A percentile compares a stretch with the other conserved stretches of the same genome.
These are phyloP conservation scores for Trypanosoma boissoni DNA, from an alignment of 208 protist species.

Conservation along the genomic window DNA sequence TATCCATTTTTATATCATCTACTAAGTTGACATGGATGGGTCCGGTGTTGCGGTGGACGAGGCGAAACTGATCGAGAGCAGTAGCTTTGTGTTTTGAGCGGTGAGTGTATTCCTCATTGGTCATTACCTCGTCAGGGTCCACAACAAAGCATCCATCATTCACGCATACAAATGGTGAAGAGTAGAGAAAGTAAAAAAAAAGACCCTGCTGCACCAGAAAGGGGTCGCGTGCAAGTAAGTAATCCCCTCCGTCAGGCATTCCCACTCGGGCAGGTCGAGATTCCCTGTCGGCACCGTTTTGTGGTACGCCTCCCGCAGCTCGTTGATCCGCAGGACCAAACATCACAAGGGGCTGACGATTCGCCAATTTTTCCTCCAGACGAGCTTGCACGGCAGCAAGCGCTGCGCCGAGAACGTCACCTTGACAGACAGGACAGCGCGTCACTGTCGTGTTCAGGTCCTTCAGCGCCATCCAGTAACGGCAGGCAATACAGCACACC, in stretches of 20 bases:
- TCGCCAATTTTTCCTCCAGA: constrained; percentile 25
- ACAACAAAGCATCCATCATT: constrained; percentile 54
- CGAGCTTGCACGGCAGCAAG: constrained; percentile 14
- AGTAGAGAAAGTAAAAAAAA: constrained; percentile 68
- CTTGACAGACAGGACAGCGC: constrained; percentile 56
- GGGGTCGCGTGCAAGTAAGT: constrained; percentile 62
- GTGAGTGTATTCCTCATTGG: constrained; percentile 64
- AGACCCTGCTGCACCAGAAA: constrained; percentile 87
- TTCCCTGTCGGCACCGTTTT: neutral
- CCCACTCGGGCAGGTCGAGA: too few relatives aligned
- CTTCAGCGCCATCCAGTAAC: constrained; percentile 52
- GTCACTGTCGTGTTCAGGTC: constrained; percentile 53
- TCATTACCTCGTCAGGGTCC: constrained; percentile 75
- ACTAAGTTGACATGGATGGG: constrained; percentile 58
- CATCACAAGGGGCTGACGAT: constrained; percentile 9
- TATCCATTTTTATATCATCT: constrained; percentile 45
- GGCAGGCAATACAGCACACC: constrained; percentile 66
- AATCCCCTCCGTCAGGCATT: constrained; percentile 23
- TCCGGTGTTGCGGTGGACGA: constrained; percentile 60
- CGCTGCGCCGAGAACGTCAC: constrained; percentile 36
- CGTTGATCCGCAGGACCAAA: constrained; percentile 26
- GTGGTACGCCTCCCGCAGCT: neutral
- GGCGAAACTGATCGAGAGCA: constrained; percentile 75
- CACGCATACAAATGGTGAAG: constrained; percentile 62
- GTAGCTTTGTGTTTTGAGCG: constrained; percentile 52